phyloP scores from a whole-genome alignment of 306 rosid species.

The Gillenia trifoliata region DNA sequence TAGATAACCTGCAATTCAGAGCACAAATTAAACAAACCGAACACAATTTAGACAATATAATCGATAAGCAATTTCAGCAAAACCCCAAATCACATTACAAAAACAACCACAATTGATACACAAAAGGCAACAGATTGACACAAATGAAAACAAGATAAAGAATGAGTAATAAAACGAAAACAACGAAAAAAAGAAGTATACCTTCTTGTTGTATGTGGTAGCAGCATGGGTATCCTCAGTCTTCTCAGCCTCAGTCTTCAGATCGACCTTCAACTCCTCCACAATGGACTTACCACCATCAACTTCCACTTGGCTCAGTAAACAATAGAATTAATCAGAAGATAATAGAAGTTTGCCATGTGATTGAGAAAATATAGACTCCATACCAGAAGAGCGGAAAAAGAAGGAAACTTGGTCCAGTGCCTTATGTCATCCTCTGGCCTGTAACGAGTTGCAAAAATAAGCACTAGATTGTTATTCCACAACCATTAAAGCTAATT shows the following conservation, averaged over 20 bases:
- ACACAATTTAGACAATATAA: too few species aligned
- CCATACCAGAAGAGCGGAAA: conserved; percentile 59
- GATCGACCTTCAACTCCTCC: too few species aligned
- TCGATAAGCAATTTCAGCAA: too few species aligned
- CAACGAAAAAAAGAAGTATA: conserved; percentile 10
- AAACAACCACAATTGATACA: too few species aligned
- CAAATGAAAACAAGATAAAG: not conserved
- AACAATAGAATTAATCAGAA: conserved; percentile 12
- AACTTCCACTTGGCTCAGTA: conserved; percentile 62
- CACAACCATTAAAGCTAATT: conserved; percentile 2
- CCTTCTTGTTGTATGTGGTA: conserved; percentile 66
- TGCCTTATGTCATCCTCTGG: conserved; percentile 81
- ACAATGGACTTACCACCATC: conserved; percentile 97
- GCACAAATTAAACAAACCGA: not conserved
- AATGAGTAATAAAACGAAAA: not conserved
- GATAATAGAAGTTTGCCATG: not conserved
- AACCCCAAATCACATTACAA: too few species aligned
- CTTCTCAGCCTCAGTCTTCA: too few species aligned
- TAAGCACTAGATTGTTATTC: not conserved
- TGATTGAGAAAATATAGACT: not conserved
- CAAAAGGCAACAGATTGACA: too few species aligned
- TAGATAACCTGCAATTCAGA: conserved; percentile 52
- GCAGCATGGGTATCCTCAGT: conserved; percentile 52
- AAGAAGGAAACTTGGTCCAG: conserved; percentile 88
- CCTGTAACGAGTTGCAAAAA: conserved; percentile 36